Base-by-base conservation (phyloP, 192 early-diverging fungal genomes). In the Pilobolus umbonatus region DNA sequence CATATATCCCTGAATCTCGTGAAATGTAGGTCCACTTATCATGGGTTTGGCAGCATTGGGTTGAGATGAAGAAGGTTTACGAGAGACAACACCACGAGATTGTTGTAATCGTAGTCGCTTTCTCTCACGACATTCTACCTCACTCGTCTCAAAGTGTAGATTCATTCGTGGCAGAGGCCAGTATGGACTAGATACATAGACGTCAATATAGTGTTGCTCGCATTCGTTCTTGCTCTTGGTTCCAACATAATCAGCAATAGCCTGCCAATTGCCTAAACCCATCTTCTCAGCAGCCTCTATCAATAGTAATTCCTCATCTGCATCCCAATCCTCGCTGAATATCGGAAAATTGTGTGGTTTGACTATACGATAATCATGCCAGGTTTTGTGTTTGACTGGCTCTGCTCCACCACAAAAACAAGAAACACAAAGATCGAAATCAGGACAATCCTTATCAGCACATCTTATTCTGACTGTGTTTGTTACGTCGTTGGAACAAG, bases 1-100 rank as follows among this genome's bases (percentile, higher is more conserved):
- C 97, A 99, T 99, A 60, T 89, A 99, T 4, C 97, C 97, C 29
- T 84, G 79, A 62, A 99, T 93, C 70, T 99, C 97, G 56, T 99
- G 97, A 72, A 92, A 93, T 38, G 88, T 84, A 6, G 97, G 95
- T 24, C 84, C 80, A 75, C 87, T 90, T 14, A 87, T 83, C 29
- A 93, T 81, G 9, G 90, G 81, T 67, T 91, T 65, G 24, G 36
- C 30, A 5, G 36, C 57, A 42, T 29, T 56, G 29, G 43, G 40
- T 5, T 48, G 39, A 19, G 62, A 35, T 3, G 60, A 46, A n/a
- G 34, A 32, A 4, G 70, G 64, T n/a, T 58, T 52, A 15, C 26
- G 67, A 57, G 29, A 60, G 9, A 32, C 38, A 8, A 32, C 28
- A 11, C 38, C 62, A 42, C 64, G 45, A 8, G 64, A 55, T 17